Percentiles rank a stretch among this genome's conserved stretches.
Conservation (phyloP, 352 stramenopile genomes). For the Blastocystis sp. region DNA sequence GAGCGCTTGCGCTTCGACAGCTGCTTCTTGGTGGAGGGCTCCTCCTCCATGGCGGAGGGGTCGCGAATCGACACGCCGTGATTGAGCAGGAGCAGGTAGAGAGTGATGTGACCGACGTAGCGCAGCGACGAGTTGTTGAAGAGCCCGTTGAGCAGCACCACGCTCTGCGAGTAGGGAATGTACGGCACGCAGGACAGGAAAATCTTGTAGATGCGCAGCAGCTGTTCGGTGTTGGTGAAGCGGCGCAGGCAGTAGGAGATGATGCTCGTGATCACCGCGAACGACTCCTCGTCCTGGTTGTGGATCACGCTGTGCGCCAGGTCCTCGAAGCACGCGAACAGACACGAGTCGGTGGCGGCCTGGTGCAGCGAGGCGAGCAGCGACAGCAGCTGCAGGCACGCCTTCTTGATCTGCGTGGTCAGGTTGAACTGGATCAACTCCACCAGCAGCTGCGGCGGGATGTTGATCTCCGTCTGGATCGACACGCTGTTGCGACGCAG, state of each 20-base stretch:
- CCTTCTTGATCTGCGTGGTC: conserved; percentile 55
- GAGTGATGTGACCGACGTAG: conserved; percentile 58
- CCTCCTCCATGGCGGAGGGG: neutral
- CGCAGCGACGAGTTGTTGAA: conserved; percentile 14
- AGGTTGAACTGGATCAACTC: conserved; percentile 49
- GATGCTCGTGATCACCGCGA: conserved; percentile 38
- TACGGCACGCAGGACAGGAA: conserved; percentile 60
- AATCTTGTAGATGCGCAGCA: conserved; percentile 50
- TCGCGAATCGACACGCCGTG: neutral
- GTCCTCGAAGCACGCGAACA: conserved; percentile 53
- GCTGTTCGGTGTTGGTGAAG: conserved; percentile 24
- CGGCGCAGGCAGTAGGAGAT: conserved; percentile 27
- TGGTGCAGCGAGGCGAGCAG: conserved; percentile 7
- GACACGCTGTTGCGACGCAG: conserved; percentile 48
- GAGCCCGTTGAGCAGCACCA: conserved; percentile 44
- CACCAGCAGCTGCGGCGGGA: conserved; percentile 53
- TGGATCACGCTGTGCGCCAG: conserved; percentile 18
- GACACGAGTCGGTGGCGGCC: neutral
- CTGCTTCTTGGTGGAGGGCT: neutral
- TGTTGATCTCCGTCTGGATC: conserved; percentile 21
- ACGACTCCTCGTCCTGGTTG: conserved; percentile 51
- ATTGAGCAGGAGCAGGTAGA: conserved; percentile 57
- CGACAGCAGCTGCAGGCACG: conserved; percentile 37
- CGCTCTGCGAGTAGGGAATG: conserved; percentile 59
- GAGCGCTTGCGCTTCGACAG: neutral